Base-by-base conservation (phyloP, 495 filamentous ascomycete genomes). In the Cercophora samala region DNA sequence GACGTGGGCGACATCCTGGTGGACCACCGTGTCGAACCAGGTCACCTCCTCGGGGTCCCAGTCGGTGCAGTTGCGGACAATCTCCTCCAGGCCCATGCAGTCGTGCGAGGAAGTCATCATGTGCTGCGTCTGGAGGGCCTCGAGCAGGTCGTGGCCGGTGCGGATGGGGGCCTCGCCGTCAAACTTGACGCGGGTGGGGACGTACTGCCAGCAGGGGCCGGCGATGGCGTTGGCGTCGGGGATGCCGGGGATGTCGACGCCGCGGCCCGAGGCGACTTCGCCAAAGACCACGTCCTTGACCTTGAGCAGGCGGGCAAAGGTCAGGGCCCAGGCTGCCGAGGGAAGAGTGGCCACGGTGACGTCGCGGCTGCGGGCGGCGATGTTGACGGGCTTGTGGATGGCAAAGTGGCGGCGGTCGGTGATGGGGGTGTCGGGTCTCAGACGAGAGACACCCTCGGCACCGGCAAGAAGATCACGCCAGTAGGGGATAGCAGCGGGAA, bases 281-380 rank as follows among this genome's bases (percentile, higher is more conserved):
- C 88, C 88, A 66, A 91, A 91, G 2, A 83, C 77, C 4, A 91
- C 79, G 65, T 91, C 88, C 0, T 65, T 37, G 1, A 70, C 78
- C 0, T 64, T 37, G 5, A 86, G 78, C 8, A 79, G 81, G 9
- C 82, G 84, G 15, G 87, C 82, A 4, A 91, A 80, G 1, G 83
- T 73, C 0, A 89, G 58, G 0, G 88, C 85, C 88, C 88, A 91
- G 0, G 87, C 85, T 0, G 87, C 86, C 0, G 85, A 87, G 4
- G 85, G 84, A 0, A 89, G 69, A 13, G 79, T 85, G 5, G 85
- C 85, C 0, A 83, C 79, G 0, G 88, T 91, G 26, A 86, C 80
- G 60, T 84, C 82, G 53, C 72, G 74, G 1, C 77, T 68, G 0
- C 80, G 77, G 1, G 77, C 63, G 17, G 80, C 78, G 32, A 82